Conservation (phyloP, 257 asterid genomes). For the Lantana camara region DNA sequence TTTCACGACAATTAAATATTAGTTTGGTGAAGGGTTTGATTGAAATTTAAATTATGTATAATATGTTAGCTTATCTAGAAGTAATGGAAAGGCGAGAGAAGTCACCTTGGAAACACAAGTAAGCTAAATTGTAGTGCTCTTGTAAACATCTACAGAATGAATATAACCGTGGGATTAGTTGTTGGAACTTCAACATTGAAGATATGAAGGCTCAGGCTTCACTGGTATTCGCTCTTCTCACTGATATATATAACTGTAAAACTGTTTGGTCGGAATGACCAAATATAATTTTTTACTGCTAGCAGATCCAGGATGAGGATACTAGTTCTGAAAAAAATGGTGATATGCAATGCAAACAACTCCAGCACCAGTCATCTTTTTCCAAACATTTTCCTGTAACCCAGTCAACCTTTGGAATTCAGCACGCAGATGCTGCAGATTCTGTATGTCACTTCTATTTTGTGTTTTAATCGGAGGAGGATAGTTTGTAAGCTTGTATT, state of each 20-base stretch:
- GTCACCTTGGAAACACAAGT: neutral
- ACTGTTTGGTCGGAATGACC: neutral
- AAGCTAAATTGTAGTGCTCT: conserved; percentile 5
- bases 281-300: conserved; percentile 10
- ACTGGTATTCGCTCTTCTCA: conserved; percentile 41
- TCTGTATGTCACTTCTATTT: conserved; percentile 35
- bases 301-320: conserved; percentile 62
- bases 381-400: conserved; percentile 31
- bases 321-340: conserved; percentile 44
- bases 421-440: conserved; percentile 49
- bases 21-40: neutral
- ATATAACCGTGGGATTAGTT: conserved; percentile 69
- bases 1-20: neutral
- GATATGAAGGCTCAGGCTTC: conserved; percentile 74
- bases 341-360: conserved; percentile 41
- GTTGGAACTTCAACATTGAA: conserved; percentile 72
- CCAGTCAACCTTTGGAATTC: conserved; percentile 47
- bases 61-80: neutral
- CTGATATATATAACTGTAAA: neutral
- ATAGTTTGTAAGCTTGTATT: conserved; percentile 2
- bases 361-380: conserved; percentile 33
- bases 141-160: conserved; percentile 51
- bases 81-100: neutral
- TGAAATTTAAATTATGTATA: neutral
- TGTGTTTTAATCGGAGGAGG: neutral